These are phyloP conservation scores for Claviceps capensis DNA, from an alignment of 2,329 filamentous ascomycete species.

Conservation along the genomic window DNA sequence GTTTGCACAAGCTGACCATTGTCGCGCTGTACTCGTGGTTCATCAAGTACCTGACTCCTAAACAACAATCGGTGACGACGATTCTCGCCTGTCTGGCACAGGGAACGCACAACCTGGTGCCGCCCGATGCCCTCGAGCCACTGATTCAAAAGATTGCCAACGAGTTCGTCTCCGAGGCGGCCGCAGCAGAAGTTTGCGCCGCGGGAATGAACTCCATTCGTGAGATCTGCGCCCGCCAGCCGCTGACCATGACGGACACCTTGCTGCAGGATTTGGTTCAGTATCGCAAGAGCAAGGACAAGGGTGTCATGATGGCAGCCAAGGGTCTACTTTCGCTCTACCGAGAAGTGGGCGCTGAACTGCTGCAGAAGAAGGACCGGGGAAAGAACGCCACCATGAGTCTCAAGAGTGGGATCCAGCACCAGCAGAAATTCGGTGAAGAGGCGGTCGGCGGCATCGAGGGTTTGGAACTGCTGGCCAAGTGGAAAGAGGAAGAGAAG, in stretches of 20 bases:
- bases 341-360: constrained; percentile 76
- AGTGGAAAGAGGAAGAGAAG: constrained; percentile 87
- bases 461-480: constrained; percentile 77
- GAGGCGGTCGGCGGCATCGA: constrained; percentile 72
- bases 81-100: constrained; percentile 89
- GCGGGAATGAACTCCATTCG: constrained; percentile 90
- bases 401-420: constrained; percentile 59
- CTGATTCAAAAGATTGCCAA: constrained; percentile 92
- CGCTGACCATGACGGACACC: constrained; percentile 90
- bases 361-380: constrained; percentile 79
- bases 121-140: constrained; percentile 83
- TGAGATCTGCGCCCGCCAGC: constrained; percentile 84
- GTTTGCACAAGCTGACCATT: constrained; percentile 81
- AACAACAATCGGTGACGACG: constrained; percentile 80
- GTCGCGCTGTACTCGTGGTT: constrained; percentile 94
- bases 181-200: constrained; percentile 78
- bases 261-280: constrained; percentile 91
- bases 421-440: constrained; percentile 71
- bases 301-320: constrained; percentile 97
- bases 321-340: constrained; percentile 85
- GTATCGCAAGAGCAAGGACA: constrained; percentile 95
- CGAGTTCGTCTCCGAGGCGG: constrained; percentile 92
- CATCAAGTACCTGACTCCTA: constrained; percentile 78
- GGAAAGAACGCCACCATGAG: constrained; percentile 84
- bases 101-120: constrained; percentile 79